Evolutionary conservation across 164 flowering plant species (phyloP), one percentile per base, ranked within the genome.

Genomic region (Magnolia sinica): DNA sequence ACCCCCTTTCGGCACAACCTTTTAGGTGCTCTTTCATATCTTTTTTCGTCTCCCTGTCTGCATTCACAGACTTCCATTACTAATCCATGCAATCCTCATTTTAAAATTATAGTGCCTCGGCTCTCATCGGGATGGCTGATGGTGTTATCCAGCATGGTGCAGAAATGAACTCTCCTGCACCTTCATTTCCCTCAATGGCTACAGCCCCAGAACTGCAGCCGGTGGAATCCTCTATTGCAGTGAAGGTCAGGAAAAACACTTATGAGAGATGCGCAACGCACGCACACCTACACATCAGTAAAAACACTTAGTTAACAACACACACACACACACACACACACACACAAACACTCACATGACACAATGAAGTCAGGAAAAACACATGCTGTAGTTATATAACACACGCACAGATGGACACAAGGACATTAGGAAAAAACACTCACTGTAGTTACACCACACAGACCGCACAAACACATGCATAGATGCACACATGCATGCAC

Each of bases 101-200:
- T 1, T 74, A 4, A 74, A 75, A 20, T 75, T 80, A 27, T 88
- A 92, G 98, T 85, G 84, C 78, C 50, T 78, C 95, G 27, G 76
- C 88, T 63, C 84, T 50, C 95, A 83, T 68, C 61, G 88, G 88
- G 73, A 64, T 79, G 7, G 77, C 82, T 76, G 93, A 89, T 80
- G 88, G 82, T 74, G 87, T 74, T 63, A 75, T 68, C 18, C 89
- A 82, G 37, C 91, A 83, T 20, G 71, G 74, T 70, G 71, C 86
- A 73, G 92, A 90, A 64, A 81, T 72, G 77, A 88, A 81, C 76
- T 22, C 87, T 50, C 77, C 77, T 64, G 75, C 58, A 77, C 71
- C 84, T 78, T 77, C 90, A 68, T 87, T 85, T 75, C 75, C 93
- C 73, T 76, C 88, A 51, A 45, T 89, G 71, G 81, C 82, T 79